Conservation (phyloP, 1,284 basidiomycete genomes). For the Cryptococcus sp. region DNA sequence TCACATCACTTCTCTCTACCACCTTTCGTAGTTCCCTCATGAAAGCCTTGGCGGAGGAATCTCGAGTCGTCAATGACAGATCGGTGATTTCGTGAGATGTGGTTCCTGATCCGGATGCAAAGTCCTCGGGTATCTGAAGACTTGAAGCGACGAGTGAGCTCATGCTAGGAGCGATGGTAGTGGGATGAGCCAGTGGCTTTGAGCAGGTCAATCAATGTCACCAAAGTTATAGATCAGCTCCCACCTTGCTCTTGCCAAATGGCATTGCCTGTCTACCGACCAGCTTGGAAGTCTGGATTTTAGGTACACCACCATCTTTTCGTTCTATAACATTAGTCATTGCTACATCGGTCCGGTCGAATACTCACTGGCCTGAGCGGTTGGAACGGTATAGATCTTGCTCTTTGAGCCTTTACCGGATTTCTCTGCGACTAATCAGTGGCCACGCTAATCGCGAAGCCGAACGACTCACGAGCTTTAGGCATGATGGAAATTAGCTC, state of each 20-base stretch:
- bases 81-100: conserved; percentile 43
- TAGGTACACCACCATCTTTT: conserved; percentile 76
- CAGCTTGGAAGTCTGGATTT: conserved; percentile 53
- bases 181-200: no score
- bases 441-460: neutral
- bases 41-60: conserved; percentile 61
- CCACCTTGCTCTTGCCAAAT: conserved; percentile 53
- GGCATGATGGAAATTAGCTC: neutral
- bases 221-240: neutral
- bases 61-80: conserved; percentile 54
- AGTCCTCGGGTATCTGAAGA: neutral
- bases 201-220: neutral
- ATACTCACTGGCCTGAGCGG: neutral
- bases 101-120: conserved; percentile 47
- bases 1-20: conserved; percentile 85
- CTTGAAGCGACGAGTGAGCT: neutral
- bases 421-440: neutral
- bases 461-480: conserved; percentile 1
- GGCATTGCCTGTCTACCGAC: conserved; percentile 28
- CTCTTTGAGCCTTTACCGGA: neutral
- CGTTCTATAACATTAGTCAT: conserved; percentile 43
- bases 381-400: conserved; percentile 4
- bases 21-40: conserved; percentile 77
- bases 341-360: neutral
- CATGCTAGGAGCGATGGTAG: neutral